These are phyloP conservation scores for Cordyceps cateniannulata DNA, from an alignment of 2,329 filamentous ascomycete species.

Conservation along the genomic window DNA sequence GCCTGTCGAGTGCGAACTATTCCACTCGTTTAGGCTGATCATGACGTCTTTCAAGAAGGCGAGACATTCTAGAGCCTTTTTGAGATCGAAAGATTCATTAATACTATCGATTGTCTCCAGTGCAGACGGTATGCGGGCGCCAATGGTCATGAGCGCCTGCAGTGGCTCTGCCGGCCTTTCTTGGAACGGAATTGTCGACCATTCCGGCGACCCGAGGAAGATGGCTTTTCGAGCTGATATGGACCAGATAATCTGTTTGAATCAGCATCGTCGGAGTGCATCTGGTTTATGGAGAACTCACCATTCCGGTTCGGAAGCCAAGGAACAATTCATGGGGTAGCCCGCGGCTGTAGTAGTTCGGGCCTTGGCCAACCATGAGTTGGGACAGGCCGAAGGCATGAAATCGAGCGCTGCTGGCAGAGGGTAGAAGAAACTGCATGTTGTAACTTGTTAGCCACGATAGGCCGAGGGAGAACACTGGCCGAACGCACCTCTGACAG, in stretches of 20 bases:
- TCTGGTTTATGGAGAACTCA: background rate
- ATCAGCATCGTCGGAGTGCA: background rate
- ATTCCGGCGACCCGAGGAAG: slow-evolving; percentile 25
- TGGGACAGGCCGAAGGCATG: slow-evolving; percentile 30
- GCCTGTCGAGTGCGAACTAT: background rate
- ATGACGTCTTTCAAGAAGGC: background rate
- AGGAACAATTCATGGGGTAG: slow-evolving; percentile 32
- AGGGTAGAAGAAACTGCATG: slow-evolving; percentile 14
- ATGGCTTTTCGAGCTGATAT: slow-evolving; percentile 23
- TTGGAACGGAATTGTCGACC: slow-evolving; percentile 27
- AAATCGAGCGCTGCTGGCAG: slow-evolving; percentile 18
- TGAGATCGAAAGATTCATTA: background rate
- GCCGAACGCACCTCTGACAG: slow-evolving; percentile 19
- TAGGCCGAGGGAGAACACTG: no score
- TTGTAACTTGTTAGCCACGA: background rate
- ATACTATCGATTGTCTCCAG: slow-evolving; percentile 19
- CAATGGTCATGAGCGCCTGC: slow-evolving; percentile 26
- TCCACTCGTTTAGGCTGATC: background rate
- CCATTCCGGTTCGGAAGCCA: slow-evolving; percentile 28
- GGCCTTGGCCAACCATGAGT: slow-evolving; percentile 26
- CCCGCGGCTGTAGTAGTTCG: slow-evolving; percentile 25
- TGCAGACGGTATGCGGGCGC: slow-evolving; percentile 23
- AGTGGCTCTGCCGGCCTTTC: slow-evolving; percentile 21
- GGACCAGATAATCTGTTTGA: slow-evolving; percentile 6
- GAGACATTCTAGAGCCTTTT: background rate